Base-by-base conservation (phyloP, 2,329 filamentous ascomycete species). In the Fusarium humuli region DNA sequence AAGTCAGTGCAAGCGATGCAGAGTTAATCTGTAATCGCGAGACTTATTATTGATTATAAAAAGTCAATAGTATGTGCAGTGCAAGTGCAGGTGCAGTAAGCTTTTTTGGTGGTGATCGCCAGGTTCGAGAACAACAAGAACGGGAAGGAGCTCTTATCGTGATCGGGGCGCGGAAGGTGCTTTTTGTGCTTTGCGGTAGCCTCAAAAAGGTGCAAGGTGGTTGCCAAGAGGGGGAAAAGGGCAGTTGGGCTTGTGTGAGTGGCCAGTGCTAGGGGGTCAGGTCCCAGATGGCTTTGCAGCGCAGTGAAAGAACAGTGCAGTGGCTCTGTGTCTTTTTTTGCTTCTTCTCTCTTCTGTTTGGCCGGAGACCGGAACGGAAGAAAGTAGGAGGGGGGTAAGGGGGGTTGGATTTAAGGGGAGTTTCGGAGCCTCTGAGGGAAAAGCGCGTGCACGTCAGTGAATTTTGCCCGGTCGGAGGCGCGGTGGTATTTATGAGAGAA, bases 361-460 rank as follows among this genome's bases (percentile, higher is more conserved):
- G 55, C 64, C 56, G 58, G 65, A 58, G 52, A 52, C 59, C 50
- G 61, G 59, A 65, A 57, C 50, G 61, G 59, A 65, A 67, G 22
- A 55, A 65, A 40, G 57, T 53, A 48, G 57, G 50, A 47, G 57
- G 53, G 47, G 65, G 71, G 59, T 62, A 61, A 37, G 65, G 66
- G 70, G 73, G 70, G 69, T 74, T 59, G 70, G 66, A 60, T 68
- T 73, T 77, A 78, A 77, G 77, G 77, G 61, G 53, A 65, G 61
- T 79, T 80, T 80, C 78, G 61, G 53, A 65, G 62, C 79, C 80
- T 80, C 78, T 75, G 79, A 81, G 76, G 73, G 79, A 78, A 82
- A 82, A 82, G 80, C 80, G 81, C 81, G 81, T 82, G 80, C 80
- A 82, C 80, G 80, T 82, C 81, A 81, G 79, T 82, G 73, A 78